phyloP scores from a whole-genome alignment of 2,329 filamentous ascomycete species.

The Colletotrichum zoysiae region DNA sequence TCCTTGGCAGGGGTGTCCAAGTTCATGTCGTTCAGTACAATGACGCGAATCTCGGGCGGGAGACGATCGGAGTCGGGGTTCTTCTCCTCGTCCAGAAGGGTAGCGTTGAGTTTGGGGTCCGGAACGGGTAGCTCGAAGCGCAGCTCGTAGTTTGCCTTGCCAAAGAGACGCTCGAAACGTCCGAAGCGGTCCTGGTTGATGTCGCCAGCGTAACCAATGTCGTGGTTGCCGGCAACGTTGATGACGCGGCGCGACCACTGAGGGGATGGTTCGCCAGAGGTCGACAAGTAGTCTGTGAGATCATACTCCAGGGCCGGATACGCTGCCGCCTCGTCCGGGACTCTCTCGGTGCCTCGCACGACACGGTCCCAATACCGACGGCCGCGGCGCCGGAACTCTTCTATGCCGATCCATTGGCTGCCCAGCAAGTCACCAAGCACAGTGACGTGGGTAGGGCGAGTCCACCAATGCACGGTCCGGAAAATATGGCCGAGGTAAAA shows the following conservation, averaged over 20 bases:
- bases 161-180: constrained; percentile 88
- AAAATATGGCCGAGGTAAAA: constrained; percentile 95
- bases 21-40: constrained; percentile 94
- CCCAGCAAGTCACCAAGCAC: constrained; percentile 93
- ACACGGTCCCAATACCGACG: constrained; percentile 84
- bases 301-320: constrained; percentile 64
- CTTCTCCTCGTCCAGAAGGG: constrained; percentile 55
- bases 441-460: constrained; percentile 84
- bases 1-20: constrained; percentile 85
- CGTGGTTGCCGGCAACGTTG: constrained; percentile 94
- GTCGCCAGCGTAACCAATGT: constrained; percentile 96
- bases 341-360: constrained; percentile 75
- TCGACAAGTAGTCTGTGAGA: constrained; percentile 62
- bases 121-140: constrained; percentile 72
- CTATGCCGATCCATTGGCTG: constrained; percentile 92
- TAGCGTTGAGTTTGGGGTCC: constrained; percentile 54
- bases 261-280: constrained; percentile 50
- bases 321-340: constrained; percentile 68
- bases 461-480: constrained; percentile 85
- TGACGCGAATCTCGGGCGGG: constrained; percentile 79
- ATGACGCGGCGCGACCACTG: constrained; percentile 84
- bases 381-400: constrained; percentile 82
- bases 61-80: constrained; percentile 63
- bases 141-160: constrained; percentile 90
- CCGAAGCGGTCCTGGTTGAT: constrained; percentile 80